Conservation (phyloP, 495 filamentous ascomycete genomes). For the Penicillium lagena region DNA sequence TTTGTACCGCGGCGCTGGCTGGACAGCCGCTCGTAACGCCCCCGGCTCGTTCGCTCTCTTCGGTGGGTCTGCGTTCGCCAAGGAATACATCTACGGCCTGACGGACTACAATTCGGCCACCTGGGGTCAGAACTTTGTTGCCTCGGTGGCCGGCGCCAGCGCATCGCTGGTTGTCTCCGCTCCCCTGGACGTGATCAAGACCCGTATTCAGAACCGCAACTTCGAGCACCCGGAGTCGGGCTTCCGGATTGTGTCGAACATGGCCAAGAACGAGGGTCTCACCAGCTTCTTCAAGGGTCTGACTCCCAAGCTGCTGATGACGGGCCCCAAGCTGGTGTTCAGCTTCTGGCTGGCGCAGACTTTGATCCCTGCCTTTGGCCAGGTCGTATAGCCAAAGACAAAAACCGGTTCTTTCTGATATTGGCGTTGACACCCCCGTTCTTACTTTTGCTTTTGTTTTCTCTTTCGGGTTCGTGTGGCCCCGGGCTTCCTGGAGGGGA, state of each 20-base stretch:
- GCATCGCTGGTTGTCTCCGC: constrained; percentile 91
- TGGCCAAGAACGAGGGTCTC: constrained; percentile 82
- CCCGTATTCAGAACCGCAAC: constrained; percentile 97
- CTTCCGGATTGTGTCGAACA: constrained; percentile 82
- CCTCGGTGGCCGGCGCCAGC: constrained; percentile 87
- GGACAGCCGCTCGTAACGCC: constrained; percentile 96
- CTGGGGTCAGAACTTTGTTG: constrained; percentile 96
- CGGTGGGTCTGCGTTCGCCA: constrained; percentile 95
- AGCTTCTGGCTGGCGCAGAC: constrained; percentile 99
- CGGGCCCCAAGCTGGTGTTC: constrained; percentile 96
- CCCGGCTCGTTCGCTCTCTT: constrained; percentile 98
- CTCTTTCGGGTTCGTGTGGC: not conserved
- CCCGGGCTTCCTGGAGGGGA: not conserved
- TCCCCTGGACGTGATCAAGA: constrained; percentile 98
- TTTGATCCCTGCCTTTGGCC: constrained; percentile 67
- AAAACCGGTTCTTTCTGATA: constrained; percentile 15
- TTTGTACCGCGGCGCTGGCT: constrained; percentile 91
- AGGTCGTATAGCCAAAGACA: constrained; percentile 42
- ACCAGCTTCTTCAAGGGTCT: constrained; percentile 95
- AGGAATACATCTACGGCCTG: constrained; percentile 86
- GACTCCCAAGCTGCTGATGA: constrained; percentile 96
- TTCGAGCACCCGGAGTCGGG: constrained; percentile 96
- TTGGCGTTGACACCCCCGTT: constrained; percentile 15
- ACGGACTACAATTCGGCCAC: constrained; percentile 91
- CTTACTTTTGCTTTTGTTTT: constrained; percentile 4